Percentiles rank a stretch among this genome's conserved stretches.
Conservation (phyloP, 2,329 filamentous ascomycete genomes). For the Sclerotinia spermophila region DNA sequence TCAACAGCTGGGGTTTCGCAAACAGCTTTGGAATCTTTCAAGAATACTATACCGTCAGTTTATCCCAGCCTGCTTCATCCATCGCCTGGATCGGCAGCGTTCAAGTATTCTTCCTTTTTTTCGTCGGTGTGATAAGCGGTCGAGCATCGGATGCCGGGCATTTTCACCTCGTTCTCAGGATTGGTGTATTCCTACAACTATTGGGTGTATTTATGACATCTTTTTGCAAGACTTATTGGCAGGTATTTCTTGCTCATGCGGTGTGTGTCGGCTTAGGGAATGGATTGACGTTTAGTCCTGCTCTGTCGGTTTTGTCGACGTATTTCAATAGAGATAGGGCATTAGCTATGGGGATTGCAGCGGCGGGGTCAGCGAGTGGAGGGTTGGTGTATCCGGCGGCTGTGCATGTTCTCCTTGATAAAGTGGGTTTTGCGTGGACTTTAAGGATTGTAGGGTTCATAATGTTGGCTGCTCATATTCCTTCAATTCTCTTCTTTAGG, state of each 20-base stretch:
- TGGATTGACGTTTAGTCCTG: conserved; percentile 32
- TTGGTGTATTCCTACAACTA: background rate
- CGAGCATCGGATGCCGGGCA: background rate
- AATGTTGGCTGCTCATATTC: background rate
- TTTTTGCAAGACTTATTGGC: conserved; percentile 35
- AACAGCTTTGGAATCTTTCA: background rate
- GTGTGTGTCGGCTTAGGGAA: conserved; percentile 25
- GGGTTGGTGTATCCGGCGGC: conserved; percentile 39
- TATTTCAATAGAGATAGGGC: conserved; percentile 25
- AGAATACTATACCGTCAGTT: background rate
- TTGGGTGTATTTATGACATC: conserved; percentile 34
- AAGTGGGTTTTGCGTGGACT: conserved; percentile 33
- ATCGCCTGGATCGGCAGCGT: background rate
- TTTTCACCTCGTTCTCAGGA: background rate
- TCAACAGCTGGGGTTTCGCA: background rate
- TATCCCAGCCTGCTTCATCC: background rate
- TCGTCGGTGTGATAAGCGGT: background rate
- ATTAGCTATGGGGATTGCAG: conserved; percentile 28
- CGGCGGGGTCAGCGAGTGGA: conserved; percentile 36
- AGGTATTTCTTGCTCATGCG: conserved; percentile 36
- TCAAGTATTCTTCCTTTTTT: background rate
- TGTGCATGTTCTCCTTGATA: conserved; percentile 33
- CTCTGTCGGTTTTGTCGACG: conserved; percentile 15
- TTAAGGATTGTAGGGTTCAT: conserved; percentile 25
- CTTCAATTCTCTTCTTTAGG: background rate